These are phyloP conservation scores for Psidium friedrichsthalianum DNA, from an alignment of 345 rosid genomes.

Conservation along the genomic window DNA sequence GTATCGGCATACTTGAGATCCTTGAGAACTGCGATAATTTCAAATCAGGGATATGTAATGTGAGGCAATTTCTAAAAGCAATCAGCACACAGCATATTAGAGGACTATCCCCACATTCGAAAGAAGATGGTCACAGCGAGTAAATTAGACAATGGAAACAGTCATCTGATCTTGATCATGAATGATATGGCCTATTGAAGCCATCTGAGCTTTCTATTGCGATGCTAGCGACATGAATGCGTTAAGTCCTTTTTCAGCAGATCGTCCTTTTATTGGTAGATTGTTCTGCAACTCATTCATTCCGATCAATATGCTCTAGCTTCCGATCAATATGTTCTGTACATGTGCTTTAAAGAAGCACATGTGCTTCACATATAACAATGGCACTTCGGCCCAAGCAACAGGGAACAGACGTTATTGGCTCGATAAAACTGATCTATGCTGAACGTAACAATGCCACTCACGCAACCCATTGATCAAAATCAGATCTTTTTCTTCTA, in stretches of 20 bases:
- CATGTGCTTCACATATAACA: not conserved
- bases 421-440: not conserved
- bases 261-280: not conserved
- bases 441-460: not conserved
- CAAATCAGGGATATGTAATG: too few relatives aligned
- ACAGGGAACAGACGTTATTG: not conserved
- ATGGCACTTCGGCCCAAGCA: not conserved
- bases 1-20: constrained; percentile 75
- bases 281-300: not conserved
- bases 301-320: not conserved
- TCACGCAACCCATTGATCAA: constrained; percentile 2
- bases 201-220: not conserved
- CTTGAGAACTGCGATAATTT: constrained; percentile 42
- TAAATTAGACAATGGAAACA: not conserved
- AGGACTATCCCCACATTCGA: not conserved
- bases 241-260: not conserved
- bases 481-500: constrained; percentile 7
- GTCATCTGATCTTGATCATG: not conserved
- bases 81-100: not conserved
- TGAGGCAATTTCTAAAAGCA: not conserved
- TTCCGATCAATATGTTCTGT: too few relatives aligned
- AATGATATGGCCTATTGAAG: not conserved
- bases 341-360: too few relatives aligned
- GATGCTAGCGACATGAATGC: not conserved
- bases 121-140: not conserved